phyloP scores from a whole-genome alignment of 306 rosid species.

The Cucurbita moschata region DNA sequence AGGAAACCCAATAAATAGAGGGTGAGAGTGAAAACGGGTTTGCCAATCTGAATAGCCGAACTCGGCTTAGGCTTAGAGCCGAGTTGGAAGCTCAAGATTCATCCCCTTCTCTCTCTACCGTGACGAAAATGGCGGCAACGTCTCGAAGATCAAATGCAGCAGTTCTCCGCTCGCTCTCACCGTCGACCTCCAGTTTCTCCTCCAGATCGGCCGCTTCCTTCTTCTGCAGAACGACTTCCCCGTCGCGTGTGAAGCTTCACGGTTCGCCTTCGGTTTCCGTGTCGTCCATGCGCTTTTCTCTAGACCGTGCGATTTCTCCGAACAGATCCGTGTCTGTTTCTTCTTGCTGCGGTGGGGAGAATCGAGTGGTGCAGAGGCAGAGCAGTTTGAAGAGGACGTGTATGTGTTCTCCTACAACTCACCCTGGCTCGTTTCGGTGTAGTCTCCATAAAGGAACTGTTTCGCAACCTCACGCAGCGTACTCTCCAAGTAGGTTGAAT shows the following conservation, averaged over 20 bases:
- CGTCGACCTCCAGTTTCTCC: constrained; percentile 53
- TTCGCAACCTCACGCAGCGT: constrained; percentile 31
- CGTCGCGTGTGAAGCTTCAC: constrained; percentile 47
- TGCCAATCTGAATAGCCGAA: constrained; percentile 43
- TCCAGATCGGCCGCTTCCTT: constrained; percentile 35
- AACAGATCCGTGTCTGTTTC: constrained; percentile 53
- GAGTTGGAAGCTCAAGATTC: not conserved
- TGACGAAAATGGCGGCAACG: constrained; percentile 40
- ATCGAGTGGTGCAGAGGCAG: constrained; percentile 25
- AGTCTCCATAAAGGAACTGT: constrained; percentile 54
- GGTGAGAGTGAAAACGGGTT: constrained; percentile 45
- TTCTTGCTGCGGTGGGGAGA: constrained; percentile 19
- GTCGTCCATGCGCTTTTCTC: constrained; percentile 46
- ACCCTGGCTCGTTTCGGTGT: constrained; percentile 93
- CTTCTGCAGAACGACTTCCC: constrained; percentile 44
- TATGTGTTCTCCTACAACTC: constrained; percentile 85
- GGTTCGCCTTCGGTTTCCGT: constrained; percentile 30
- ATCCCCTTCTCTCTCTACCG: constrained; percentile 4
- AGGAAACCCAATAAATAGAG: constrained; percentile 40
- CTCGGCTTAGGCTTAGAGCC: constrained; percentile 3
- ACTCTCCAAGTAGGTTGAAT: constrained; percentile 61
- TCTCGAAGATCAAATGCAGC: constrained; percentile 51
- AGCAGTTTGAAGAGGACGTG: constrained; percentile 56
- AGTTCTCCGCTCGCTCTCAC: constrained; percentile 37
- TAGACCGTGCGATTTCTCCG: constrained; percentile 68